Percentiles rank a stretch among this genome's conserved stretches.
Evolutionary conservation across 345 rosid species (phyloP).

Genomic region (Eutrema japonicum): DNA sequence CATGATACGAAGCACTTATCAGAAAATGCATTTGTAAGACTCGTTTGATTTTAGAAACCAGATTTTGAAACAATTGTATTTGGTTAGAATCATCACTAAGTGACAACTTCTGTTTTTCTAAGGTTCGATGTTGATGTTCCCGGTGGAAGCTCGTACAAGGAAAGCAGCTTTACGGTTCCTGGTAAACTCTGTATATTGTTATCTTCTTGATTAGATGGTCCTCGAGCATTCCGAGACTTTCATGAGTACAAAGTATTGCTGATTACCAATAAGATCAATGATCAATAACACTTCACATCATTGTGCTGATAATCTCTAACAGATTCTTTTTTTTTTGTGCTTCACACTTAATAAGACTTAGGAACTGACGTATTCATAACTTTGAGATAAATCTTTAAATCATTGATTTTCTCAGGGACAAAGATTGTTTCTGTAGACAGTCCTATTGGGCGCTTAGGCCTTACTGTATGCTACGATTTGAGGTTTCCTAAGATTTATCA

Average conservation of each 20-base stretch:
- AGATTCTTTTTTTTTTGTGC: background rate
- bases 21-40: constrained; percentile 79
- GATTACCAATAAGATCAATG: background rate
- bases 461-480: constrained; percentile 88
- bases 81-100: constrained; percentile 1
- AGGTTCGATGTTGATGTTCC: constrained; percentile 98
- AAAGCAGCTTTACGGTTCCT: constrained; percentile 88
- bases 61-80: background rate
- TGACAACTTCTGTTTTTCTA: background rate
- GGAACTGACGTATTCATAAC: background rate
- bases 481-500: constrained; percentile 93
- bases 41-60: background rate
- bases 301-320: background rate
- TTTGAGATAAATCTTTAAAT: constrained; percentile 19
- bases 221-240: background rate
- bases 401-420: constrained; percentile 53
- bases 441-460: constrained; percentile 81
- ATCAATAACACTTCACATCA: constrained; percentile 1
- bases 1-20: constrained; percentile 65
- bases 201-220: background rate
- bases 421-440: constrained; percentile 75
- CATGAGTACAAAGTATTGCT: background rate
- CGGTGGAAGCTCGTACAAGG: constrained; percentile 81
- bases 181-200: constrained; percentile 49
- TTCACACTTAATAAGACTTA: background rate